phyloP scores from a whole-genome alignment of 768 basidiomycete species.

The Lactifluus echinatus region DNA sequence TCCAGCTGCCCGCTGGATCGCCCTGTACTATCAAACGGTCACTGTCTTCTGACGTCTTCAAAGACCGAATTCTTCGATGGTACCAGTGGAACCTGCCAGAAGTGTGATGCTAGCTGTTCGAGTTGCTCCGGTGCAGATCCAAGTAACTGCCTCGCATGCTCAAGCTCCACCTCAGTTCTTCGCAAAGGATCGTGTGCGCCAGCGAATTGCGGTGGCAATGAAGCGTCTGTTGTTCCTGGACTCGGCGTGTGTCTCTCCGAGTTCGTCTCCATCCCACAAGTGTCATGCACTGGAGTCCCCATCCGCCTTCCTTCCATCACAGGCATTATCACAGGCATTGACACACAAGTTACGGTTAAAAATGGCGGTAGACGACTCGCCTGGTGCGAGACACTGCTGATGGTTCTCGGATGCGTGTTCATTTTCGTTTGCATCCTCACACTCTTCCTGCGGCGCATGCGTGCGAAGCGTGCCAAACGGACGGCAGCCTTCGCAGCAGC shows the following conservation, averaged over 20 bases:
- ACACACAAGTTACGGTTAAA: constrained; percentile 36
- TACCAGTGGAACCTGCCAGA: constrained; percentile 51
- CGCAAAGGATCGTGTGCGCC: constrained; percentile 54
- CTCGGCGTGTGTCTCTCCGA: constrained; percentile 75
- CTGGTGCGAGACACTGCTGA: constrained; percentile 90
- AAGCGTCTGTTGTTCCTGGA: no score
- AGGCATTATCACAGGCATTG: constrained; percentile 50
- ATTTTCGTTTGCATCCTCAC: constrained; percentile 60
- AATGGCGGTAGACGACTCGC: constrained; percentile 31
- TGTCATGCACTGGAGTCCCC: constrained; percentile 33
- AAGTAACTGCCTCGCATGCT: constrained; percentile 65
- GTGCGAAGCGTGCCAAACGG: constrained; percentile 55
- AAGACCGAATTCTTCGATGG: constrained; percentile 65
- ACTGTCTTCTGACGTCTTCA: constrained; percentile 67
- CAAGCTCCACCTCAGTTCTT: constrained; percentile 53
- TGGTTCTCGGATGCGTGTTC: no score
- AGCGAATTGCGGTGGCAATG: constrained; percentile 46
- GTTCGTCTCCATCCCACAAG: constrained; percentile 45
- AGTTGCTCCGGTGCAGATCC: constrained; percentile 67
- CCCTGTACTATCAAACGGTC: constrained; percentile 74
- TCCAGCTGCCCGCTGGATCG: constrained; percentile 54
- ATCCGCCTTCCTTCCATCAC: constrained; percentile 46
- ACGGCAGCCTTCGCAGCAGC: no score
- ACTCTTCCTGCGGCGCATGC: constrained; percentile 62
- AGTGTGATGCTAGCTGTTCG: constrained; percentile 69